These are phyloP conservation scores for Brassica hybrid DNA, from an alignment of 441 rosid species.

Conservation along the genomic window DNA sequence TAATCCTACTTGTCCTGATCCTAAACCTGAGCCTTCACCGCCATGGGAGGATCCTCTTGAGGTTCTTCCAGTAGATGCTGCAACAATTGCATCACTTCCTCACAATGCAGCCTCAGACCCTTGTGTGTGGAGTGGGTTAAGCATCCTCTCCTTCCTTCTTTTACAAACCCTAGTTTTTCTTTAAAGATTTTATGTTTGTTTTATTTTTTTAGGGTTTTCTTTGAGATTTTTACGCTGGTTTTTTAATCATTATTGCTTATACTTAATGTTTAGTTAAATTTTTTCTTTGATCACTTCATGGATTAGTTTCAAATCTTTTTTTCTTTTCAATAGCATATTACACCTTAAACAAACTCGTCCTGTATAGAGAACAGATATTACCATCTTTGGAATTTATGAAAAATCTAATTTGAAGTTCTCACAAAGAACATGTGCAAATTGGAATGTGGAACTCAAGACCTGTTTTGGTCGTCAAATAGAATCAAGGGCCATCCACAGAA, in stretches of 20 bases:
- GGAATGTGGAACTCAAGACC: too few relatives aligned
- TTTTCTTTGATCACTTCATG: background rate
- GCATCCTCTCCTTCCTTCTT: conserved; percentile 28
- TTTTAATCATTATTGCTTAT: background rate
- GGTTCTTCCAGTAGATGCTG: conserved; percentile 33
- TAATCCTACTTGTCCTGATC: background rate
- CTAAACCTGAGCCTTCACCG: background rate
- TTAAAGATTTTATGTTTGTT: background rate
- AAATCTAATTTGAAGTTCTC: background rate
- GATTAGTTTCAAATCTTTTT: background rate
- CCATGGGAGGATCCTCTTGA: conserved; percentile 29
- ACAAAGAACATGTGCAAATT: too few relatives aligned
- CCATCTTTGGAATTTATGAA: background rate
- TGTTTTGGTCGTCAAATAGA: too few relatives aligned
- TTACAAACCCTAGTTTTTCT: conserved; percentile 13
- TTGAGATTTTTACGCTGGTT: background rate
- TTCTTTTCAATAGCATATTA: background rate
- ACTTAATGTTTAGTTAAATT: background rate
- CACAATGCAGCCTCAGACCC: conserved; percentile 13
- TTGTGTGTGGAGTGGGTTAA: conserved; percentile 21
- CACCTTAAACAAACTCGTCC: background rate
- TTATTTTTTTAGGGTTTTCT: conserved; percentile 2
- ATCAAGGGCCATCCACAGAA: too few relatives aligned
- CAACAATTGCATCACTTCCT: conserved; percentile 30
- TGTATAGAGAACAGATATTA: background rate